Percentiles rank a stretch among this genome's conserved stretches.
Conservation (phyloP, 1,284 basidiomycete species). For the Phellopilus nigrolimitatus region DNA sequence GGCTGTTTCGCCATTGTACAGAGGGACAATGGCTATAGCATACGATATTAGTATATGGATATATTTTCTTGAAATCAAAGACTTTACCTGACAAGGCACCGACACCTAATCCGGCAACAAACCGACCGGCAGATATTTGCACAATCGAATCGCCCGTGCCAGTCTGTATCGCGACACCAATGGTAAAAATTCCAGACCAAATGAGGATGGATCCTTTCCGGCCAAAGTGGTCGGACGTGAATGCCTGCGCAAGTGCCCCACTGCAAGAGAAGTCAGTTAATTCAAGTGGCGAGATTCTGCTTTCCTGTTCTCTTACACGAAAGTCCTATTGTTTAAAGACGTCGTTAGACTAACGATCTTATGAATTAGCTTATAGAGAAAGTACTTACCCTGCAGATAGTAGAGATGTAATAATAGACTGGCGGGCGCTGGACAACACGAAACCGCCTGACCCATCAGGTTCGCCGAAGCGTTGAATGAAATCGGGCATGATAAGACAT, state of each 20-base stretch:
- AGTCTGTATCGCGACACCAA: conserved; percentile 69
- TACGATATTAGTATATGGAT: not conserved
- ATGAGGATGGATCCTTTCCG: conserved; percentile 69
- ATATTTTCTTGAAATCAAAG: not conserved
- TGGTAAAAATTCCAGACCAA: conserved; percentile 72
- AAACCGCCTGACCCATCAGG: conserved; percentile 43
- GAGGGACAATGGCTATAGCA: conserved; percentile 62
- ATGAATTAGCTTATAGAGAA: not conserved
- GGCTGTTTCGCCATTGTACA: conserved; percentile 78
- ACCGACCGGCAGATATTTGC: conserved; percentile 68
- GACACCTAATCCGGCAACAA: conserved; percentile 69
- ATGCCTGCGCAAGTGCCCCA: conserved; percentile 68
- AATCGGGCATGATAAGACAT: conserved; percentile 79
- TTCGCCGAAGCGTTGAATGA: conserved; percentile 64
- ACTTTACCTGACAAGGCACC: conserved; percentile 63
- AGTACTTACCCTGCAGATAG: conserved; percentile 64
- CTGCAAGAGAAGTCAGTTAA: conserved; percentile 29
- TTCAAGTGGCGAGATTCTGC: not conserved
- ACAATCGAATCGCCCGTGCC: conserved; percentile 53
- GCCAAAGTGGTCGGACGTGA: conserved; percentile 72
- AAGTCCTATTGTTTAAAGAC: conserved; percentile 47
- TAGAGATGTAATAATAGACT: conserved; percentile 75
- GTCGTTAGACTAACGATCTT: not conserved
- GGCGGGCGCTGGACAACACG: conserved; percentile 55
- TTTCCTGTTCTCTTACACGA: conserved; percentile 40